These are phyloP conservation scores for Balakata baccata DNA, from an alignment of 345 rosid genomes.

Conservation along the genomic window DNA sequence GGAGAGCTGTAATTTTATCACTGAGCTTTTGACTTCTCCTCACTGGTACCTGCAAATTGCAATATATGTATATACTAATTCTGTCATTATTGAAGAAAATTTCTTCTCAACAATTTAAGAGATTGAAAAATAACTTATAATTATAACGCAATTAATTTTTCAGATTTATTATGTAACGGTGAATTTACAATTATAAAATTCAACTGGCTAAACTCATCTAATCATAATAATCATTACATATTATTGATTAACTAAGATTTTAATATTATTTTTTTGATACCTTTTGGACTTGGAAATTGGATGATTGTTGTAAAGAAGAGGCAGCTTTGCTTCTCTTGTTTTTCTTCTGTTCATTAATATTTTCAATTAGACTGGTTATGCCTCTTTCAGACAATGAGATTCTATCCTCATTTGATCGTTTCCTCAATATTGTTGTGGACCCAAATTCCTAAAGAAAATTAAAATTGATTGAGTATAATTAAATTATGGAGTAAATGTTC, in stretches of 20 bases:
- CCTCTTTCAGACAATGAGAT: constrained; percentile 3
- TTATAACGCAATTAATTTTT: too few species aligned
- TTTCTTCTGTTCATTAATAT: constrained; percentile 21
- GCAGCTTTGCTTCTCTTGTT: constrained; percentile 32
- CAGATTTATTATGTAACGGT: too few species aligned
- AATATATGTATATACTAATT: too few species aligned
- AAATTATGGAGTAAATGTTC: neutral
- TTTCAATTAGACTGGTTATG: neutral
- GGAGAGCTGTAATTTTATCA: constrained; percentile 62
- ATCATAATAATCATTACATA: too few species aligned
- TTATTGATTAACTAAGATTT: too few species aligned
- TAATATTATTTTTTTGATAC: constrained; percentile 3
- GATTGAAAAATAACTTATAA: too few species aligned
- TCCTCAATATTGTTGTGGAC: constrained; percentile 19
- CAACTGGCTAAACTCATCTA: too few species aligned
- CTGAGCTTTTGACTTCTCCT: constrained; percentile 63
- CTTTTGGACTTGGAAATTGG: too few species aligned
- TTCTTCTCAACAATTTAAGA: too few species aligned
- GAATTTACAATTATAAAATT: too few species aligned
- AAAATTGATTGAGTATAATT: neutral
- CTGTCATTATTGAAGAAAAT: too few species aligned
- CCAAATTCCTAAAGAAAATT: constrained; percentile 20
- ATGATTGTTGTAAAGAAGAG: constrained; percentile 16
- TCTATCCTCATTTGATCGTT: constrained; percentile 17
- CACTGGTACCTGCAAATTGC: constrained; percentile 35